Base-by-base conservation (phyloP, 192 early-diverging fungal species). In the Irineochytrium annulatum region DNA sequence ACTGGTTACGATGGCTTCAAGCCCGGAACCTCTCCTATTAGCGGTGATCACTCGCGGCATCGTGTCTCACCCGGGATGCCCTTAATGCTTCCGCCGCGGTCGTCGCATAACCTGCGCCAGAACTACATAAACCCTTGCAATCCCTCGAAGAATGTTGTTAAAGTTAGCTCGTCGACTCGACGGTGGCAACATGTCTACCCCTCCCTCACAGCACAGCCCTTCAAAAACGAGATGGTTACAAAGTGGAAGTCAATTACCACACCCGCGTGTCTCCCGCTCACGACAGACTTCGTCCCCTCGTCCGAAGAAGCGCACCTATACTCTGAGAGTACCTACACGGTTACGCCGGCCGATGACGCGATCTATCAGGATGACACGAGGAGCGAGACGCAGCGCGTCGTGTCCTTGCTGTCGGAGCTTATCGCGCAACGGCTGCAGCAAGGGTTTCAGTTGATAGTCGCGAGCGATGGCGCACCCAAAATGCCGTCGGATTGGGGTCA, bases 151-250 rank as follows among this genome's bases (percentile, higher is more conserved):
- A 71, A 57, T 48, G 35, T 70, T 29, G 46, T 62, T 28, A 48
- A 51, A 35, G 28, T 68, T n/a, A 92, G 56, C 68, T 88, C 27
- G 65, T 30, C 46, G 29, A 34, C 51, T 8, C 30, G 85, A 51
- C 87, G 91, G 8, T 98, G 95, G 95, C 81, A 91, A n/a, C 87
- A 91, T 59, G 86, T 91, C 0, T 89, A 92, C 57, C 89, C 90
- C 55, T 4, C 84, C 79, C 45, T 70, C 56, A 44, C 57, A 60
- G 46, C 76, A 6, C 69, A 73, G 43, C 72, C 63, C 28, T 68
- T 71, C 57, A 67, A 76, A 46, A 68, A 81, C 52, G 75, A 84
- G 52, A 79, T 84, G 35, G 71, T 84, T 57, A 77, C 85, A 19
- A 75, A 94, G 43, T 98, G 96, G 96, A 85, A 83, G 48, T 93